Evolutionary conservation across 768 basidiomycete genomes (phyloP).

Genomic region (Infundibulicybe gibba): DNA sequence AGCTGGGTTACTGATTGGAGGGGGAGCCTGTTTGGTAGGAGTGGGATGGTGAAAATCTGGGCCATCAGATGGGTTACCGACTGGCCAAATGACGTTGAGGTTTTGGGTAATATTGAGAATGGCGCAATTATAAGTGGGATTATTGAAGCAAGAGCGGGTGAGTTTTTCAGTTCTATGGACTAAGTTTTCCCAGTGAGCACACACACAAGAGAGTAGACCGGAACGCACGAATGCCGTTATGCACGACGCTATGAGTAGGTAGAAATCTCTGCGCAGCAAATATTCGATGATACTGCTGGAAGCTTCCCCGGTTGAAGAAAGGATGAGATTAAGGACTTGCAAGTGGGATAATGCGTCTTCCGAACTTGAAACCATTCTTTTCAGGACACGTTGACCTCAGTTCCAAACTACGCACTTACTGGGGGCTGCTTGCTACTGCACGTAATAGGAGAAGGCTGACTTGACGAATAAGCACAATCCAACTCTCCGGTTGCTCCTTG

Average conservation of each 20-base stretch:
- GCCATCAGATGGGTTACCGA: slow-evolving; percentile 41
- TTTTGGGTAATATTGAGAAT: slow-evolving; percentile 24
- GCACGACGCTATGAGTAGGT: slow-evolving; percentile 34
- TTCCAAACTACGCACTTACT: slow-evolving; percentile 33
- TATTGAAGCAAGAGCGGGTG: slow-evolving; percentile 45
- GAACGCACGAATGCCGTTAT: slow-evolving; percentile 42
- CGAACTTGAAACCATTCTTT: slow-evolving; percentile 35
- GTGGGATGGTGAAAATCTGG: slow-evolving; percentile 65
- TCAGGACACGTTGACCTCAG: background rate
- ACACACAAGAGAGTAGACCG: background rate
- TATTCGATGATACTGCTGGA: slow-evolving; percentile 36
- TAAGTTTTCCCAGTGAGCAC: slow-evolving; percentile 18
- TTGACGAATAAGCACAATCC: slow-evolving; percentile 59
- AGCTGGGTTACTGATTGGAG: slow-evolving; percentile 59
- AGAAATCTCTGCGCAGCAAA: slow-evolving; percentile 44
- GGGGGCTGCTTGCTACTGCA: slow-evolving; percentile 44
- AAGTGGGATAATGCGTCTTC: slow-evolving; percentile 43
- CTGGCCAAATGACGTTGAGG: slow-evolving; percentile 20
- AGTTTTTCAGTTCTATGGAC: slow-evolving; percentile 56
- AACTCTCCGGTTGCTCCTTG: slow-evolving; percentile 35
- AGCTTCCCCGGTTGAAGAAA: slow-evolving; percentile 29
- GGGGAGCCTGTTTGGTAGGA: slow-evolving; percentile 75
- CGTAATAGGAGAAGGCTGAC: slow-evolving; percentile 44
- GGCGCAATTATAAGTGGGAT: slow-evolving; percentile 40
- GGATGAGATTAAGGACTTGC: slow-evolving; percentile 42